Percentiles rank a stretch among this genome's conserved stretches.
These are phyloP conservation scores for Monilinia fructigena DNA, from an alignment of 2,329 filamentous ascomycete genomes.

Conservation along the genomic window DNA sequence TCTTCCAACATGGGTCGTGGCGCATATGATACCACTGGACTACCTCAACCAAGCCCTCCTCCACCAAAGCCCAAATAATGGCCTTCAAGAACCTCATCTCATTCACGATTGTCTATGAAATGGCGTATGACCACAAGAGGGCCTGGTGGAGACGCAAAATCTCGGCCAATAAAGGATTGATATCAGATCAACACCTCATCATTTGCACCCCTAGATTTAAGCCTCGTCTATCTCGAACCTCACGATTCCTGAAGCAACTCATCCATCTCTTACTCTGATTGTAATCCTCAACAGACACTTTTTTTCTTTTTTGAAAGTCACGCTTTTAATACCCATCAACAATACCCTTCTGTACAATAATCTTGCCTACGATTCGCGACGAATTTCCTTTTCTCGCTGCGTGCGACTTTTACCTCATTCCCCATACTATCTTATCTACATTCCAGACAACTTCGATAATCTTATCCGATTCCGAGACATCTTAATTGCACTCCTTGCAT, in stretches of 20 bases:
- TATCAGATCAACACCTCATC: neutral
- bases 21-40: constrained; percentile 54
- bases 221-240: constrained; percentile 22
- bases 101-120: constrained; percentile 22
- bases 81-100: constrained; percentile 15
- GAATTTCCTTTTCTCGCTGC: constrained; percentile 25
- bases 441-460: constrained; percentile 21
- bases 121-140: constrained; percentile 20
- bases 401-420: constrained; percentile 21
- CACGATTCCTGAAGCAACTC: constrained; percentile 17
- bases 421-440: constrained; percentile 22
- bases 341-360: constrained; percentile 23
- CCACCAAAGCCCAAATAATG: constrained; percentile 39
- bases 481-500: constrained; percentile 22
- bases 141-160: constrained; percentile 17
- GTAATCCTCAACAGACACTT: constrained; percentile 9
- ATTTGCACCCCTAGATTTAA: constrained; percentile 5
- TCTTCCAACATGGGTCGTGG: constrained; percentile 51
- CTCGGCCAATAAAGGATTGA: neutral
- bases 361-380: constrained; percentile 24
- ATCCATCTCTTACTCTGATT: constrained; percentile 6
- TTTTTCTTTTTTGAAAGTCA: constrained; percentile 17
- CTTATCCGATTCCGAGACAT: constrained; percentile 10
- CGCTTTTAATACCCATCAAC: constrained; percentile 22
- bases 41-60: constrained; percentile 44